phyloP scores from a whole-genome alignment of 768 basidiomycete genomes.

The Podaxis sp. region DNA sequence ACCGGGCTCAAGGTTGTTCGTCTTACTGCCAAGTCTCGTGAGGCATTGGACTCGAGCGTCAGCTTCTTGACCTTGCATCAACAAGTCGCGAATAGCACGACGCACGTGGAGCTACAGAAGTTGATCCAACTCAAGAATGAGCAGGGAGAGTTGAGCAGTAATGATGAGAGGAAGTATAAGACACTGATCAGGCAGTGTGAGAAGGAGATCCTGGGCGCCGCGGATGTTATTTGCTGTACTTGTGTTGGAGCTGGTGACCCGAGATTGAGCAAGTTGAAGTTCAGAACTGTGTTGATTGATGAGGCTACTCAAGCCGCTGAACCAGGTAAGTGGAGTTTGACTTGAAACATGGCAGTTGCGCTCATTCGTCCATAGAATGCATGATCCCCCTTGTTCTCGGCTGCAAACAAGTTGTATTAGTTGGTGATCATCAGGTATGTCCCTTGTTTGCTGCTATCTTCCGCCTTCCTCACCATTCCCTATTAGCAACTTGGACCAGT shows the following conservation, averaged over 20 bases:
- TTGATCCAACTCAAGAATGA: conserved; percentile 97
- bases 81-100: conserved; percentile 95
- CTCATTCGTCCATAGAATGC: conserved; percentile 62
- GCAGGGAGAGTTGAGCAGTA: conserved; percentile 94
- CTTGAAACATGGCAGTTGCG: conserved; percentile 16
- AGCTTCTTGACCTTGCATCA: conserved; percentile 93
- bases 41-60: conserved; percentile 95
- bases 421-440: conserved; percentile 82
- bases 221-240: conserved; percentile 98
- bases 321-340: conserved; percentile 60
- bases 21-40: conserved; percentile 95
- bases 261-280: conserved; percentile 93
- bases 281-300: conserved; percentile 96
- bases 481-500: conserved; percentile 95
- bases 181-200: conserved; percentile 92
- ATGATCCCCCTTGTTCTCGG: conserved; percentile 99
- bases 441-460: not conserved
- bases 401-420: conserved; percentile 97
- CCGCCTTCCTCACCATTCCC: conserved; percentile 14
- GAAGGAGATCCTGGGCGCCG: conserved; percentile 93
- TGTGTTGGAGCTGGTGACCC: conserved; percentile 99
- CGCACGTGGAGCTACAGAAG: conserved; percentile 96
- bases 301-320: conserved; percentile 99
- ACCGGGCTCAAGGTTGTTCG: conserved; percentile 99
- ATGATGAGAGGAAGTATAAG: conserved; percentile 98